Evolutionary conservation across 2,329 filamentous ascomycete genomes (phyloP).

Genomic region (Calonectria honghensis): DNA sequence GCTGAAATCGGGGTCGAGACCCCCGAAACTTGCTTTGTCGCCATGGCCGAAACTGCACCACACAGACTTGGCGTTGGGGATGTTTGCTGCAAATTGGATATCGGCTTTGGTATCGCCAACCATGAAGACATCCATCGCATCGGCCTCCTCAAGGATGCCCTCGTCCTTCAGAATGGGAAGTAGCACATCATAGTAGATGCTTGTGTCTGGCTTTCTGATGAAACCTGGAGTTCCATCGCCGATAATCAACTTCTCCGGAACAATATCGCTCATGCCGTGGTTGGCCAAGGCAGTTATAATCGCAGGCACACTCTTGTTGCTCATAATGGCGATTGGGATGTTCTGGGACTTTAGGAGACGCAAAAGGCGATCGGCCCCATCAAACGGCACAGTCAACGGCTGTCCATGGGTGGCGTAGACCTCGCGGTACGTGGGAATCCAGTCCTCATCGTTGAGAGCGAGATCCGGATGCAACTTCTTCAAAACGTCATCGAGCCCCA

Average conservation of each 20-base stretch:
- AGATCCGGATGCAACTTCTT: neutral
- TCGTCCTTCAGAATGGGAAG: neutral
- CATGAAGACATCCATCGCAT: neutral
- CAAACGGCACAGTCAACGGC: neutral
- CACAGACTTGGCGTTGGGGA: neutral
- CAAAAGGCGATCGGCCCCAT: neutral
- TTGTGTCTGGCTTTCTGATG: neutral
- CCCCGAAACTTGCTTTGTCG: neutral
- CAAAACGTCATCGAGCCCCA: neutral
- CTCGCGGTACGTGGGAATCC: neutral
- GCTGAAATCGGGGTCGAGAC: neutral
- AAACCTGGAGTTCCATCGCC: slow-evolving; percentile 1
- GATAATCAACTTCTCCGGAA: neutral
- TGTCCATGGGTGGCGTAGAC: neutral
- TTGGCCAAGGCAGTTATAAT: neutral
- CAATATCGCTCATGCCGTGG: neutral
- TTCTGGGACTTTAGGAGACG: neutral
- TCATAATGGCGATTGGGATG: neutral
- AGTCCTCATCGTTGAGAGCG: neutral
- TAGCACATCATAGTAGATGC: neutral
- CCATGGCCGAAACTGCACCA: neutral
- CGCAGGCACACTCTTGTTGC: neutral
- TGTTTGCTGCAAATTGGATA: neutral
- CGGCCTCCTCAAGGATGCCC: neutral
- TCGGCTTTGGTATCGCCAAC: neutral